These are phyloP conservation scores for Amanita thiersii DNA, from an alignment of 768 basidiomycete genomes.

Conservation along the genomic window DNA sequence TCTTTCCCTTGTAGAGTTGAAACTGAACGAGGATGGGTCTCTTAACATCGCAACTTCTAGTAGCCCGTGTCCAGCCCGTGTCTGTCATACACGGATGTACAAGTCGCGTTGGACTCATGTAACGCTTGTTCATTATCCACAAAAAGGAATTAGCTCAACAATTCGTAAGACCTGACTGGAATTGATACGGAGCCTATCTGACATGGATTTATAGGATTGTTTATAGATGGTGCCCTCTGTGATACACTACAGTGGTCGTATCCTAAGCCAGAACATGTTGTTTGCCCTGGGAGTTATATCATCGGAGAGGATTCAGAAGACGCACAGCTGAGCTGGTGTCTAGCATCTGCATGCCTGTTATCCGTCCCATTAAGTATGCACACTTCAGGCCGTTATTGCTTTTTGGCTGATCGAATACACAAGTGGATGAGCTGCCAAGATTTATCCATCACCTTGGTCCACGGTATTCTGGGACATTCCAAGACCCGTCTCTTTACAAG, in stretches of 20 bases:
- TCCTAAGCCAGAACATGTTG: conserved; percentile 38
- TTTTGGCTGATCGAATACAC: conserved; percentile 7
- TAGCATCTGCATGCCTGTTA: conserved; percentile 59
- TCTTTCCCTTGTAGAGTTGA: conserved; percentile 32
- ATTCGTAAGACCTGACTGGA: conserved; percentile 40
- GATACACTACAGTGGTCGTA: conserved; percentile 60
- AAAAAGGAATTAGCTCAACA: conserved; percentile 43
- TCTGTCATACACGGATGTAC: conserved; percentile 38
- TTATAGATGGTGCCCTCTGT: conserved; percentile 61
- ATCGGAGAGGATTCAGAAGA: conserved; percentile 46
- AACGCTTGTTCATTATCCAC: conserved; percentile 56
- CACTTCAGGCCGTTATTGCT: neutral
- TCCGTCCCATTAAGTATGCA: conserved; percentile 46
- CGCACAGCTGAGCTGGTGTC: conserved; percentile 53
- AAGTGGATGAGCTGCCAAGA: conserved; percentile 67
- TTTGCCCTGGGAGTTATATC: conserved; percentile 32
- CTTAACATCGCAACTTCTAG: conserved; percentile 39
- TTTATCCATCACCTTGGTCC: conserved; percentile 80
- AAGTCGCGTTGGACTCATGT: conserved; percentile 70
- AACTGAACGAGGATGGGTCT: conserved; percentile 45
- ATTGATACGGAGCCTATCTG: neutral
- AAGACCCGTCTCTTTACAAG: conserved; percentile 57
- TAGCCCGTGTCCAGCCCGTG: conserved; percentile 28
- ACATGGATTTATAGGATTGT: conserved; percentile 43
- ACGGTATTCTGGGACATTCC: conserved; percentile 68